Conservation (phyloP, 169 alveolate genomes). For the Plasmodium knowlesi region DNA sequence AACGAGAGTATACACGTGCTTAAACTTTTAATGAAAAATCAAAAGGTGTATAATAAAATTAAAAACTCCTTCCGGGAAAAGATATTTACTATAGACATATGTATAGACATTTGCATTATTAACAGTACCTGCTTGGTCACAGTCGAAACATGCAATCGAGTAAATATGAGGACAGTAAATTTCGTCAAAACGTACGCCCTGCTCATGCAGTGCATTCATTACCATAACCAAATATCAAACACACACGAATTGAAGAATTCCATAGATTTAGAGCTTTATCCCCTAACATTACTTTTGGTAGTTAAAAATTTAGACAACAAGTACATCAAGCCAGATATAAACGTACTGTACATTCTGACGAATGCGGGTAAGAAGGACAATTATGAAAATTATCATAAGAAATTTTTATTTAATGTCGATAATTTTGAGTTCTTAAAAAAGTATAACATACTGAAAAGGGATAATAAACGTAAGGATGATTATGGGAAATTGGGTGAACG, state of each 20-base stretch:
- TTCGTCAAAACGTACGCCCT: constrained; percentile 74
- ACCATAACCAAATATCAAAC: constrained; percentile 73
- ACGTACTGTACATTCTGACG: constrained; percentile 54
- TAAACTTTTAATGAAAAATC: constrained; percentile 73
- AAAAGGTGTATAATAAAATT: constrained; percentile 64
- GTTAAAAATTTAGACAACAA: constrained; percentile 63
- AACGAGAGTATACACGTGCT: constrained; percentile 68
- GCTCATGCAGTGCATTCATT: constrained; percentile 71
- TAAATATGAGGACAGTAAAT: constrained; percentile 21
- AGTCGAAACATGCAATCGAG: constrained; percentile 23
- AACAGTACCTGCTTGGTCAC: constrained; percentile 66
- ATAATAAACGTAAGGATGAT: background rate
- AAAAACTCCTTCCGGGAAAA: constrained; percentile 72
- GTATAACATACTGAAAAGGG: constrained; percentile 35
- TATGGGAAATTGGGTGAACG: background rate
- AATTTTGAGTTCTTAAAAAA: constrained; percentile 68
- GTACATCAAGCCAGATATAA: constrained; percentile 58
- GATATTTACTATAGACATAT: constrained; percentile 66
- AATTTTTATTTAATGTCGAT: constrained; percentile 24
- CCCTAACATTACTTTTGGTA: constrained; percentile 53
- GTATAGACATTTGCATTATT: constrained; percentile 61
- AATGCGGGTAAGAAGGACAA: constrained; percentile 14
- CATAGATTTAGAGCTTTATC: constrained; percentile 64
- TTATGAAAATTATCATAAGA: constrained; percentile 17
- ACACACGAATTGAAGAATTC: constrained; percentile 65